These are phyloP conservation scores for Paulownia fortunei DNA, from an alignment of 257 asterid species.

Conservation along the genomic window DNA sequence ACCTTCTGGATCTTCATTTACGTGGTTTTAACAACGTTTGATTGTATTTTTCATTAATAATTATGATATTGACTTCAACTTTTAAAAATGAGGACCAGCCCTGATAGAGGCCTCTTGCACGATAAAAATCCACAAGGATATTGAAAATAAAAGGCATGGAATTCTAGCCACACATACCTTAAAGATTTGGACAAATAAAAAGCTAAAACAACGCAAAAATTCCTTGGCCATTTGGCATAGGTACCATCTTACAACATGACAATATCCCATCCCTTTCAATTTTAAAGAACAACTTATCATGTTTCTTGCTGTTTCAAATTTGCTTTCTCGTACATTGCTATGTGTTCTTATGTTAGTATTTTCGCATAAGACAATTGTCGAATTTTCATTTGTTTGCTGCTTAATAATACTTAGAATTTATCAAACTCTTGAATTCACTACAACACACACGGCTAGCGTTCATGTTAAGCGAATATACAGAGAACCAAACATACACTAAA, in stretches of 20 bases:
- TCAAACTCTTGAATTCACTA: too few relatives aligned
- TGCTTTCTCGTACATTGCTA: neutral
- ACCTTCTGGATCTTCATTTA: conserved; percentile 13
- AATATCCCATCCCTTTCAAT: neutral
- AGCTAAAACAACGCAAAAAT: neutral
- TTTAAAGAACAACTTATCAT: neutral
- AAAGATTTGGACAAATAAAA: neutral
- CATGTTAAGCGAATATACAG: too few relatives aligned
- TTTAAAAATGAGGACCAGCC: neutral
- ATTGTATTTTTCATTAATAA: conserved; percentile 17
- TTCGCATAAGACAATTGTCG: neutral
- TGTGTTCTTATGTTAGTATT: neutral
- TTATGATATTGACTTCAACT: conserved; percentile 7
- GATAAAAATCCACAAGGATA: conserved; percentile 3
- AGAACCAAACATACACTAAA: too few relatives aligned
- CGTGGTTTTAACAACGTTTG: conserved; percentile 4
- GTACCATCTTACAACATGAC: neutral
- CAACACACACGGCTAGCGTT: too few relatives aligned
- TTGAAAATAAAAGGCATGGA: conserved; percentile 16
- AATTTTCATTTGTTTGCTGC: neutral
- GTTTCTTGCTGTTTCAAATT: neutral
- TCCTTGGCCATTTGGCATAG: neutral
- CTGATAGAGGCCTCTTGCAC: neutral
- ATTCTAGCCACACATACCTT: conserved; percentile 33
- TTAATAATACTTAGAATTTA: too few relatives aligned